Evolutionary conservation across 1,284 basidiomycete genomes (phyloP), one percentile per base, ranked within the genome.

Genomic region (Tilletia caries): DNA sequence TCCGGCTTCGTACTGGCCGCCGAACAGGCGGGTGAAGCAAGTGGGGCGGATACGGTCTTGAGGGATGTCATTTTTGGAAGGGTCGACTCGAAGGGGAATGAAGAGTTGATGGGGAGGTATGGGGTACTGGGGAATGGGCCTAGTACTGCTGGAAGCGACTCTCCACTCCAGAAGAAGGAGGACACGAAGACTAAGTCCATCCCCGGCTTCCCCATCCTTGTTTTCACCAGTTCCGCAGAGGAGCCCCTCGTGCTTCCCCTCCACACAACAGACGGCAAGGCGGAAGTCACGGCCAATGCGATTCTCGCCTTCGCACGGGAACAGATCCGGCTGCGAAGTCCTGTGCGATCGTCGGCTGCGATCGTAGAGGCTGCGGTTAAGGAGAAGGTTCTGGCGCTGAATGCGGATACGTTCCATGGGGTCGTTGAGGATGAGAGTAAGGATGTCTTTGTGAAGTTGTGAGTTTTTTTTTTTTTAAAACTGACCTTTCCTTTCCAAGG

Each of bases 381-480:
- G 58, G 29, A 62, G 29, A 18, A 23, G 6, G 58, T 62, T 15
- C 18, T 62, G 58, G 58, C 58, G 29, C 32, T 62, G 32, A 62
- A 62, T 62, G 58, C 58, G 29, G 58, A 62, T 34, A 62, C 58
- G 4, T 62, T 62, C 32, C 58, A 62, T 34, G 29, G 15, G 4
- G 58, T 62, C 32, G 58, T 62, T 0, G 20, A 32, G 18, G 58
- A 62, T 34, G 13, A 33, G 58, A 33, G 32, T 18, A 62, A 62
- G 18, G 58, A 62, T 34, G 58, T 62, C 18, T 37, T 62, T 37
- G 58, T 62, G 29, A 62, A 62, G 58, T 62, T 62, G 58, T 62
- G 58, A 62, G 58, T 62, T 3, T 2, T 41, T 41, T 15, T 15
- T 2, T 41, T 41, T 41, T 41, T 15, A 41, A 41, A 2, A 15